These are phyloP conservation scores for Chlamydomonas applanata DNA, from an alignment of 139 green algal genomes.

Conservation along the genomic window DNA sequence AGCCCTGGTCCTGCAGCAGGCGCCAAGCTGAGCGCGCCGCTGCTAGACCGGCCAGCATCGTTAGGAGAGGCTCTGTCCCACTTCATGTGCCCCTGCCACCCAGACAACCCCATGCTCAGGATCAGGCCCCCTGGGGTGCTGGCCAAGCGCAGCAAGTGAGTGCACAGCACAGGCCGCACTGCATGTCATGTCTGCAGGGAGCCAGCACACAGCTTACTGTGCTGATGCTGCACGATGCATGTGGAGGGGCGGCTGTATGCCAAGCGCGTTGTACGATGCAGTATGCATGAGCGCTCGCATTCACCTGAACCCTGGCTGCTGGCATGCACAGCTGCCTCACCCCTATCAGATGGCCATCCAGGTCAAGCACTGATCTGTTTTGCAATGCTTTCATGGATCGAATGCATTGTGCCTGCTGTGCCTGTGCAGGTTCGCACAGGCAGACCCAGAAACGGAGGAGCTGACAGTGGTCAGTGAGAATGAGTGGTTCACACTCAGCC, in stretches of 20 bases:
- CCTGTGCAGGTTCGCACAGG: constrained; percentile 14
- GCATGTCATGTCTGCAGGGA: background rate
- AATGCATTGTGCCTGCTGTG: too few relatives aligned
- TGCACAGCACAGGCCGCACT: background rate
- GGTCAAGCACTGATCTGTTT: too few relatives aligned
- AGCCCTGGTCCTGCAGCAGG: background rate
- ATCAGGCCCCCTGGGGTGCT: constrained; percentile 37
- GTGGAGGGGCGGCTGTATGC: too few relatives aligned
- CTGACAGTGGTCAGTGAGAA: constrained; percentile 35
- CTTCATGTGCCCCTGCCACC: constrained; percentile 55
- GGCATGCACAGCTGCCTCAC: too few relatives aligned
- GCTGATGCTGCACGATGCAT: background rate
- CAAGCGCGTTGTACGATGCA: background rate
- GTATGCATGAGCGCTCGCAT: background rate
- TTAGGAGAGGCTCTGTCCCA: constrained; percentile 35
- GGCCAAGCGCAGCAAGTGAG: constrained; percentile 52
- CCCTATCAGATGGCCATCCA: too few relatives aligned
- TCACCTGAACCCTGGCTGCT: too few relatives aligned
- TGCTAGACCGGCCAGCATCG: constrained; percentile 12
- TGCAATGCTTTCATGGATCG: too few relatives aligned
- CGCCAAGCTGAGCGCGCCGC: background rate
- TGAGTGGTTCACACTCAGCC: constrained; percentile 34
- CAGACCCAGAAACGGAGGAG: constrained; percentile 32
- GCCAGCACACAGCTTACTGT: background rate
- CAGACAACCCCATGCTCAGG: constrained; percentile 19